Conservation (phyloP, 1,284 basidiomycete species). For the Rhodotorula mucilaginosa region DNA sequence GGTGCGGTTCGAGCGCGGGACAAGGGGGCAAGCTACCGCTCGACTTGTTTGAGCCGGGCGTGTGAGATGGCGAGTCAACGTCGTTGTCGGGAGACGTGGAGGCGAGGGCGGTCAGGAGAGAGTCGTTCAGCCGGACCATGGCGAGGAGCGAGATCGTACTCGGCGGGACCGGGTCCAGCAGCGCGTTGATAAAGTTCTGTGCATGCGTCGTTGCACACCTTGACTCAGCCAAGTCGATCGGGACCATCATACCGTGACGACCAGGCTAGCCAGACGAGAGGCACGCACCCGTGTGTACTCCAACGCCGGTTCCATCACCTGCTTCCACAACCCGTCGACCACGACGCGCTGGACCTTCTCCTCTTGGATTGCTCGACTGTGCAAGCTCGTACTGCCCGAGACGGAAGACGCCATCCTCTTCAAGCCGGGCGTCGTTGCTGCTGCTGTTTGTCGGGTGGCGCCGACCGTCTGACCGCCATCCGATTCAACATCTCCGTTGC, state of each 20-base stretch:
- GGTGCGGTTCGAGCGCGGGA: conserved; percentile 71
- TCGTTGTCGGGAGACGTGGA: conserved; percentile 71
- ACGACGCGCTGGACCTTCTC: conserved; percentile 50
- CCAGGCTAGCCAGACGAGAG: background rate
- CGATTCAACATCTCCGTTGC: background rate
- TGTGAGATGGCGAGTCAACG: conserved; percentile 57
- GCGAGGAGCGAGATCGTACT: conserved; percentile 72
- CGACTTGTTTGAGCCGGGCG: background rate
- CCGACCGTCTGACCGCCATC: background rate
- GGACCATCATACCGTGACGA: no score
- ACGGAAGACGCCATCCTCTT: background rate
- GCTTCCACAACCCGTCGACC: conserved; percentile 69
- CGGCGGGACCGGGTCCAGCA: conserved; percentile 62
- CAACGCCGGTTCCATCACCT: conserved; percentile 81
- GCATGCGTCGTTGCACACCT: no score
- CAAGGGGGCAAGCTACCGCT: conserved; percentile 57
- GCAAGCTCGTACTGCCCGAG: conserved; percentile 1
- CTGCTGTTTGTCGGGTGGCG: background rate
- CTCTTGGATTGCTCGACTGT: conserved; percentile 48
- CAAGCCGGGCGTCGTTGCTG: no score
- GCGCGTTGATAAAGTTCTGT: conserved; percentile 65
- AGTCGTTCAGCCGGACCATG: conserved; percentile 83
- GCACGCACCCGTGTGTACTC: conserved; percentile 69
- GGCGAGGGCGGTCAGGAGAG: conserved; percentile 55
- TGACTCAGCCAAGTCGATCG: background rate